These are phyloP conservation scores for Lactifluus hygrophoroides DNA, from an alignment of 768 basidiomycete genomes.

Conservation along the genomic window DNA sequence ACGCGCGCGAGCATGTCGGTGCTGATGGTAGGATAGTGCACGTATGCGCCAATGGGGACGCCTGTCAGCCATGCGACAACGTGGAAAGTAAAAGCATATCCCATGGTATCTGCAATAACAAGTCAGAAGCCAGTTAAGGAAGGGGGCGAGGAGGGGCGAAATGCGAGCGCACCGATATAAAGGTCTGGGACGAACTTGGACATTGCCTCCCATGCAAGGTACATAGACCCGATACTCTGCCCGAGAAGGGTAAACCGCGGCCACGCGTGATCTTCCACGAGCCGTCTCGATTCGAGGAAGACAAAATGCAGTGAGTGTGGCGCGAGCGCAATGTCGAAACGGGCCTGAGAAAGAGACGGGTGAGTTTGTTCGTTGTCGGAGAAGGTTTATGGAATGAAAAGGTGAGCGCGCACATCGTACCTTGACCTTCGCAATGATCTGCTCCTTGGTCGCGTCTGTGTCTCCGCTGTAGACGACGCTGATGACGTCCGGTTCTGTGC, in stretches of 20 bases:
- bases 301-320: conserved; percentile 67
- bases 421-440: conserved; percentile 76
- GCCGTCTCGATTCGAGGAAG: conserved; percentile 57
- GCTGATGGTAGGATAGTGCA: conserved; percentile 96
- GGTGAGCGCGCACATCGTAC: conserved; percentile 34
- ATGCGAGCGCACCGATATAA: conserved; percentile 61
- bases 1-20: conserved; percentile 89
- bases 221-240: conserved; percentile 84
- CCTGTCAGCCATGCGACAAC: conserved; percentile 53
- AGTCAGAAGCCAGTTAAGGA: neutral
- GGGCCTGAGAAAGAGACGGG: conserved; percentile 36
- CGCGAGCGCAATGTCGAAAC: conserved; percentile 72
- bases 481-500: conserved; percentile 52
- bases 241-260: conserved; percentile 86
- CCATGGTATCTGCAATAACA: conserved; percentile 80
- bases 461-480: conserved; percentile 90
- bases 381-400: neutral
- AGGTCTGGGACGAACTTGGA: conserved; percentile 74
- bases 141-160: neutral
- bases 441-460: conserved; percentile 63
- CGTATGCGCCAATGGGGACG: conserved; percentile 80
- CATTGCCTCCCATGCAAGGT: conserved; percentile 79
- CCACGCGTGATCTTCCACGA: conserved; percentile 82
- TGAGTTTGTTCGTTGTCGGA: neutral
- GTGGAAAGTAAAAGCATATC: conserved; percentile 91